Base-by-base conservation (phyloP, 1,284 basidiomycete genomes). In the Apiotrichum montevideense region DNA sequence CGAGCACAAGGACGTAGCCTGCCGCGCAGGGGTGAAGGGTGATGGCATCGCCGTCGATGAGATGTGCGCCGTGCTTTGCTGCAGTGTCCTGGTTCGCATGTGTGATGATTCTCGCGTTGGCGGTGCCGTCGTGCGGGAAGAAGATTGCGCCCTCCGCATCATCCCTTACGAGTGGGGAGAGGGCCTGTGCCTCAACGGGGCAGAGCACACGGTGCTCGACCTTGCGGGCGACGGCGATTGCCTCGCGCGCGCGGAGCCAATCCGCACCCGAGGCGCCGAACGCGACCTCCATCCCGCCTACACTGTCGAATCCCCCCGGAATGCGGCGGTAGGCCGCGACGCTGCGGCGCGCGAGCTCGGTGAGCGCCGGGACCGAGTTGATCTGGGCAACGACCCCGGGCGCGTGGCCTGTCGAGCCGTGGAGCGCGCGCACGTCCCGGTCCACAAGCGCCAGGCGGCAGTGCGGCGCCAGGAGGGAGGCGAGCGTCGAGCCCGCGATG, bases 401-500 rank as follows among this genome's bases (percentile, higher is more conserved):
- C 11, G 67, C 67, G 39, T 66, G 66, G 8, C 65, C 66, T 3
- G 66, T 68, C 14, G 65, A 63, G 3, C 66, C 66, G 0, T 57
- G 62, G 1, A 64, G 52, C 15, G 56, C 60, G 13, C 45, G 47
- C 0, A 66, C 46, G 52, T 65, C 55, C n/a, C 63, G 61, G 53
- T 68, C 82, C 56, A 83, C 79, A 34, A 77, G 74, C 2, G 79
- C 72, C 8, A 76, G 78, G 56, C 78, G 73, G 0, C 77, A 77
- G 8, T 77, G 82, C 3, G 77, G 66, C 15, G 79, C 75, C 4
- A 66, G 51, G 0, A 64, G 65, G 51, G 80, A 75, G 42, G 80
- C 76, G 8, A 74, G 58, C 34, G 66, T 63, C 11, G 75, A 62
- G n/a, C 75, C 68, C 48, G 66, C 60, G 39, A 66, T 66, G 52